Evolutionary conservation across 176 grass and related monocot genomes (phyloP), one percentile per base, ranked within the genome.

Genomic region (Microstegium vimineum): DNA sequence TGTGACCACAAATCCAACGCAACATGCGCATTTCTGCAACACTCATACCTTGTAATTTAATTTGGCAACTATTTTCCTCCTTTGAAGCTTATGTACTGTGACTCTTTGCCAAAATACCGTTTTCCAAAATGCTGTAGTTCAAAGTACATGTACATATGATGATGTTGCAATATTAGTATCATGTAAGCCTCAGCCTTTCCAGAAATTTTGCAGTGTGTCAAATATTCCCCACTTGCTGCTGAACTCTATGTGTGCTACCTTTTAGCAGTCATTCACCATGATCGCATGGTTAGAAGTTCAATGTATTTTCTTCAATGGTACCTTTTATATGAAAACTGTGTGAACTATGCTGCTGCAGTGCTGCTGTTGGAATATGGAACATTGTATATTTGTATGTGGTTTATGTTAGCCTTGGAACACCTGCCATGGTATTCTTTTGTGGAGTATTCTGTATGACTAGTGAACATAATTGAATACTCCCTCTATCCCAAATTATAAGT

Each of bases 371-470:
- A 81, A 76, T 62, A 38, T 35, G 23, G 16, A 61, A 62, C 51
- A 80, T 69, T 5, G 7, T 30, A 23, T 59, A 6, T 62, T 69
- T 5, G 7, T 30, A 23, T 59, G 9, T 62, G 16, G 38, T 82
- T 76, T 63, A 82, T 87, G n/a, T 49, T 75, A 62, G 38, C 63
- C 17, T 71, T 71, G 8, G 23, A 40, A 62, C 68, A 65, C 9
- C 32, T 75, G 71, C 27, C 37, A 60, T 86, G 70, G 2, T 71
- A 73, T 66, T 64, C 18, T 73, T 56, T 30, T 67, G 18, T 86
- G 61, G 45, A 42, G 14, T 64, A 57, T 22, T 35, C 46, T 46
- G 23, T 26, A 9, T 59, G 37, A 71, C 35, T 36, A 66, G 69
- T 46, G 35, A 25, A 32, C 12, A 69, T 49, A 11, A 20, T 75